These are phyloP conservation scores for Orbilia blumenaviensis DNA, from an alignment of 2,329 filamentous ascomycete species.

Conservation along the genomic window DNA sequence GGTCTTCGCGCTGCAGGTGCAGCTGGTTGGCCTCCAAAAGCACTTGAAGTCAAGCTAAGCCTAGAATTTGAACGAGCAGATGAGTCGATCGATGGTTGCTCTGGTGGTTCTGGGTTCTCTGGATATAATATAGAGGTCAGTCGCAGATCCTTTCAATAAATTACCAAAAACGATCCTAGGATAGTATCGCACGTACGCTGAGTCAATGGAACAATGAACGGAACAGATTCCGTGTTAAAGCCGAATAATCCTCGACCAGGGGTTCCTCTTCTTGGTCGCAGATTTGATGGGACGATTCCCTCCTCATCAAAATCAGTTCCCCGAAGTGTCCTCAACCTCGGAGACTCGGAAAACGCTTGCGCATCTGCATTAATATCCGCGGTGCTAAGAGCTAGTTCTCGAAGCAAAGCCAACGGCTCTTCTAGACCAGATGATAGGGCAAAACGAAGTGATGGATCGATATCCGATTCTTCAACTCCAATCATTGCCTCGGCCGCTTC, in stretches of 20 bases:
- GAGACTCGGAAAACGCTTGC: not conserved
- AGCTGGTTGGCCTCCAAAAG: not conserved
- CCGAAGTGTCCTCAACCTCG: not conserved
- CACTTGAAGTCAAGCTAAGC: not conserved
- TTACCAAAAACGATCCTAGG: not conserved
- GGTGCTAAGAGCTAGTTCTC: not conserved
- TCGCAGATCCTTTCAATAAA: not conserved
- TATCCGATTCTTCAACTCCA: not conserved
- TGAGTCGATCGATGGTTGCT: not conserved
- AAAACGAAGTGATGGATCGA: not conserved
- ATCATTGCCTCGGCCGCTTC: not conserved
- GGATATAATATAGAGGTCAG: not conserved
- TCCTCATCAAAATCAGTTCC: not conserved
- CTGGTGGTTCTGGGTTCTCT: not conserved
- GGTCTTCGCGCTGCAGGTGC: not conserved
- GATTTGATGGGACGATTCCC: not conserved
- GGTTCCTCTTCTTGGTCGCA: not conserved
- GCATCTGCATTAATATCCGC: not conserved
- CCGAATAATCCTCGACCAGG: not conserved
- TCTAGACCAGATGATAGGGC: not conserved
- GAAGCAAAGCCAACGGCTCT: not conserved
- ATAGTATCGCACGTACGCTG: not conserved
- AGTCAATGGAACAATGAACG: not conserved
- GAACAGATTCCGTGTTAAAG: not conserved
- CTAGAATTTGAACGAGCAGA: not conserved